Percentiles rank a stretch among this genome's conserved stretches.
Evolutionary conservation across 2,329 filamentous ascomycete species (phyloP).

Genomic region (Stromatinia cepivora): DNA sequence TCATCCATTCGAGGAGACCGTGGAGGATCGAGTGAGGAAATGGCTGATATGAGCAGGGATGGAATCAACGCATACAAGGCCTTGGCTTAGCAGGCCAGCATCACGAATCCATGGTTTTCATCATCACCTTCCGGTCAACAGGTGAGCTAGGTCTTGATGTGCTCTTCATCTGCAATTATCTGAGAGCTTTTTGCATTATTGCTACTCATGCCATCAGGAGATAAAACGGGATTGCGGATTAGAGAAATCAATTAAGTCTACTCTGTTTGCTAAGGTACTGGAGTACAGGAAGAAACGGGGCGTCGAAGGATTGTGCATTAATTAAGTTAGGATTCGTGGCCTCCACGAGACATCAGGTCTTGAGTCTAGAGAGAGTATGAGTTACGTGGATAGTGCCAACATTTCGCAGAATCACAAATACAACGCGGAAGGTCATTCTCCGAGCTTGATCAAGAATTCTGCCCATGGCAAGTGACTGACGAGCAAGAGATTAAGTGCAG

Average conservation of each 20-base stretch:
- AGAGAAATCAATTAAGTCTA: constrained; percentile 44
- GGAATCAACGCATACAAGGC: constrained; percentile 45
- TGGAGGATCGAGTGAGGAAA: constrained; percentile 31
- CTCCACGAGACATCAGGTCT: constrained; percentile 49
- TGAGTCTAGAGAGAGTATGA: constrained; percentile 45
- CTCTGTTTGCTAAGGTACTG: constrained; percentile 46
- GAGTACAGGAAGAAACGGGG: constrained; percentile 47
- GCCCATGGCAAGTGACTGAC: background rate
- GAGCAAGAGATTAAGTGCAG: background rate
- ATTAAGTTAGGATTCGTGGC: constrained; percentile 46
- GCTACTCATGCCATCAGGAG: constrained; percentile 41
- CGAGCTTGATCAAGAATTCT: background rate
- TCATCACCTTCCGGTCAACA: constrained; percentile 44
- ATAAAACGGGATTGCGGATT: constrained; percentile 47
- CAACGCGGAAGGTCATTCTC: background rate
- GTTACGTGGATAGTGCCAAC: constrained; percentile 16
- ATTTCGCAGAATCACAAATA: background rate
- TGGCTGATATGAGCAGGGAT: constrained; percentile 39
- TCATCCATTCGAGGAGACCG: constrained; percentile 27
- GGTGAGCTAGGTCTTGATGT: constrained; percentile 50
- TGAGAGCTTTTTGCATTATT: constrained; percentile 46
- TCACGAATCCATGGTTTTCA: constrained; percentile 45
- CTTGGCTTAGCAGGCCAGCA: constrained; percentile 43
- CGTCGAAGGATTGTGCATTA: constrained; percentile 47
- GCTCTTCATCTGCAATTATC: constrained; percentile 40